Evolutionary conservation across 129 eudicot species (phyloP).

Genomic region (Flaveria bidentis): DNA sequence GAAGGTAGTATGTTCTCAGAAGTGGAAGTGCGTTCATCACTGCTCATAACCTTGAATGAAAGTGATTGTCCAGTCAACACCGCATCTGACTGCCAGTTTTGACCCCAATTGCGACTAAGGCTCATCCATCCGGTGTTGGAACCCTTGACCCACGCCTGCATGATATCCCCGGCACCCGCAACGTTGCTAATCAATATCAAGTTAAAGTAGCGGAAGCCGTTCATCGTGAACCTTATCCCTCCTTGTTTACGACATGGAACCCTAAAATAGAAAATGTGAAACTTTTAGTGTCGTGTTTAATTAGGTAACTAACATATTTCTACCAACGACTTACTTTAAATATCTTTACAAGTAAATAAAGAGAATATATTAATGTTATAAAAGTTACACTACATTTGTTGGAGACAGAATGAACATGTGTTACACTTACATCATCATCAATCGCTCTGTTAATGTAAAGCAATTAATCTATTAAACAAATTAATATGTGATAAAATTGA

Average conservation of each 20-base stretch:
- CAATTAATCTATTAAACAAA: too few species aligned
- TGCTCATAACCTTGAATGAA: conserved; percentile 31
- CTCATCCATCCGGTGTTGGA: conserved; percentile 61
- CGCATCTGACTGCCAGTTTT: conserved; percentile 65
- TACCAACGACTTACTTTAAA: too few species aligned
- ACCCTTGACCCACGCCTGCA: conserved; percentile 59
- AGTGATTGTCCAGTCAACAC: conserved; percentile 65
- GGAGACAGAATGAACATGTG: too few species aligned
- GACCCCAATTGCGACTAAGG: conserved; percentile 70
- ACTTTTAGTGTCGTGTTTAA: neutral
- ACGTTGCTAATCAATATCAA: conserved; percentile 66
- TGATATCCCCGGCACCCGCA: conserved; percentile 75
- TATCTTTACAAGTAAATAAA: too few species aligned
- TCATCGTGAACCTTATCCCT: conserved; percentile 65
- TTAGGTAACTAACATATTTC: neutral
- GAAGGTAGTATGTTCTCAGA: conserved; percentile 41
- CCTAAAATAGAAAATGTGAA: conserved; percentile 31
- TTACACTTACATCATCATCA: too few species aligned
- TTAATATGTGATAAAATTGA: too few species aligned
- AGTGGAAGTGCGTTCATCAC: conserved; percentile 42
- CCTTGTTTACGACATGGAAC: conserved; percentile 67
- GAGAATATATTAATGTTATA: too few species aligned
- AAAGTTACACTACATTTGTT: too few species aligned
- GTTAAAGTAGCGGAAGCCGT: conserved; percentile 74
- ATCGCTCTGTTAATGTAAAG: too few species aligned